Evolutionary conservation across 441 rosid species (phyloP), one percentile per base, ranked within the genome.

Genomic region (Gossypium davidsonii): DNA sequence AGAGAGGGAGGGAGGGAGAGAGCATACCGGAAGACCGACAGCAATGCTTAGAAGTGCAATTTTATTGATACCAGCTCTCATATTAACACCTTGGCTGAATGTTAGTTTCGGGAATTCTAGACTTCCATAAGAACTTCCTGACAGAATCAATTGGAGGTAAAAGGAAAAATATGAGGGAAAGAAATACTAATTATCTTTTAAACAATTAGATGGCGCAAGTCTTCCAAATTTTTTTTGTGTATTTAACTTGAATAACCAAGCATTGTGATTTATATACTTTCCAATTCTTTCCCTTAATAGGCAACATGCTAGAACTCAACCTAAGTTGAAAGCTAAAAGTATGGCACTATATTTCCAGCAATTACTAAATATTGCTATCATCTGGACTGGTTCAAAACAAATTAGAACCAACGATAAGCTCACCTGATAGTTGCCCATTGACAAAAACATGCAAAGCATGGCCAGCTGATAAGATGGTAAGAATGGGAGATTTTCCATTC

Each of bases 361-460:
- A 60, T 60, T n/a, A 60, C 11, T 60, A 60, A 12, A 60, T 28
- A n/a, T 60, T 60, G 21, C 20, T 28, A 60, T 28, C 20, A 28
- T 59, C 20, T 6, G 10, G 8, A 59, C 20, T 28, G 20, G 64
- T 59, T 59, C 20, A 26, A 71, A 60, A 31, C 72, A 59, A 59
- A 4, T 51, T 18, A 46, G 49, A 80, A 20, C 28, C 59, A 67
- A 63, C 15, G 59, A 60, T 7, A 63, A 51, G 62, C 75, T 46
- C 72, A 94, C 98, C 98, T 78, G 91, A 73, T 71, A 85, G 86
- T 44, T 87, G 89, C 60, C 94, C 97, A 57, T 95, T 95, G 84
- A 93, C 74, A 49, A 93, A 95, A 69, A 89, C 91, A 82, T 95
- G 97, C 83, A 95, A 78, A 76, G 98, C 99, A 76, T 95, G 99